phyloP scores from a whole-genome alignment of 306 rosid genomes.

The Spatholobus suberectus region DNA sequence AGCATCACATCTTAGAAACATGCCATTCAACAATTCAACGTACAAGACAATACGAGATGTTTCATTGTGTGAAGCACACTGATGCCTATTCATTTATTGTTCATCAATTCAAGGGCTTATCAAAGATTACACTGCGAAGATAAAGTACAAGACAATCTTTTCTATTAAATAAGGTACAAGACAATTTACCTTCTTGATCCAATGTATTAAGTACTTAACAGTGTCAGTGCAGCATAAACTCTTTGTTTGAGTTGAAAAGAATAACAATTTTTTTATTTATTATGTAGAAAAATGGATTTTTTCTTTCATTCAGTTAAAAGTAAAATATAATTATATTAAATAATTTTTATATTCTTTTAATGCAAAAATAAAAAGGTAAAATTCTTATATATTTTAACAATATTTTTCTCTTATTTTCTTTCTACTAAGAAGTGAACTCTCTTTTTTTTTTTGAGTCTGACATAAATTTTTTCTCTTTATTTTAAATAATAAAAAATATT shows the following conservation, averaged over 20 bases:
- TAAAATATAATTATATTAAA: neutral
- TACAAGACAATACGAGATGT: neutral
- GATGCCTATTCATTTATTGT: neutral
- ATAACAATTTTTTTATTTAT: neutral
- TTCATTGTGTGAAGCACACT: slow-evolving; percentile 20
- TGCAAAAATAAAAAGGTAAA: neutral
- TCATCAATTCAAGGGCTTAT: neutral
- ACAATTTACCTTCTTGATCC: neutral
- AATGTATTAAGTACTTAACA: neutral
- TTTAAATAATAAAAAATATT: too few species aligned
- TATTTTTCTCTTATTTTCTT: neutral
- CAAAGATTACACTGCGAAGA: neutral
- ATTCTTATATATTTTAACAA: neutral
- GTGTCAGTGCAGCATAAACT: neutral
- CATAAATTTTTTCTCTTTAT: neutral
- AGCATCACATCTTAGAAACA: neutral
- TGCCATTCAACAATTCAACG: neutral
- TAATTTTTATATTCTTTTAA: neutral
- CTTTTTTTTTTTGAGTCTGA: neutral
- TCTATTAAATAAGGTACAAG: neutral
- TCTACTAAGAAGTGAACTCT: neutral
- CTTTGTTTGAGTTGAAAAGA: neutral
- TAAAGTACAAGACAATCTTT: neutral
- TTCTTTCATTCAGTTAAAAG: neutral
- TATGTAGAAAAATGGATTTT: neutral